Evolutionary conservation across 805 yeast species (phyloP), one percentile per base, ranked within the genome.

Genomic region (Metschnikowia drakensbergensis): DNA sequence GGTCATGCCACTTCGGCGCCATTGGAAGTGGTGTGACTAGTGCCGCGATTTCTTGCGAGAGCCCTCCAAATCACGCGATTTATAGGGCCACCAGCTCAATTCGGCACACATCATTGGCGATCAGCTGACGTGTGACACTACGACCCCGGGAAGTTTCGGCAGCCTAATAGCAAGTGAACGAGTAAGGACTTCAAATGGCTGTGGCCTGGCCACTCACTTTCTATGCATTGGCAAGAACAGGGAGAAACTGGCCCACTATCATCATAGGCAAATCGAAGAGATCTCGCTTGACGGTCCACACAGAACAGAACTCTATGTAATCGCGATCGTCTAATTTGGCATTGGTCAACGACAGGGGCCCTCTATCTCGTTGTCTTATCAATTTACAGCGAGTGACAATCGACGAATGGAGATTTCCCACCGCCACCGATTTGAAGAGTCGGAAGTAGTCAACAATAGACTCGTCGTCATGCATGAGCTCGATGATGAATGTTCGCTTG

Each of bases 201-300:
- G 30, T 28, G 9, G 9, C 9, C 9, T 28, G 30, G 30, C 30
- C 30, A 6, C 30, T 6, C 6, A 10, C 13, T 25, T 37, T 3
- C 13, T 11, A 29, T 31, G 29, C 17, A n/a, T 9, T 65, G 4
- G 65, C 66, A 32, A 85, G 66, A 2, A 85, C 77, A 1, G 94
- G 94, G 37, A 86, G 62, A 58, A 86, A 85, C 60, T 88, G 92
- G 0, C 96, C 96, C 39, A 86, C 84, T 17, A 88, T 81, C 59
- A 88, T 70, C 88, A 87, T 82, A 6, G 96, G 95, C 42, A 88
- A 81, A 65, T 86, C 92, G 66, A 86, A 88, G 42, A 84, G 81
- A 66, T 88, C 96, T 55, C 94, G 71, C 55, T 86, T 86, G 11
- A 88, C 88, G 0, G 96, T 88, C 90, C 94, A 86, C 11, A 88